Conservation (phyloP, 441 rosid genomes). For the Codiaeum variegatum region DNA sequence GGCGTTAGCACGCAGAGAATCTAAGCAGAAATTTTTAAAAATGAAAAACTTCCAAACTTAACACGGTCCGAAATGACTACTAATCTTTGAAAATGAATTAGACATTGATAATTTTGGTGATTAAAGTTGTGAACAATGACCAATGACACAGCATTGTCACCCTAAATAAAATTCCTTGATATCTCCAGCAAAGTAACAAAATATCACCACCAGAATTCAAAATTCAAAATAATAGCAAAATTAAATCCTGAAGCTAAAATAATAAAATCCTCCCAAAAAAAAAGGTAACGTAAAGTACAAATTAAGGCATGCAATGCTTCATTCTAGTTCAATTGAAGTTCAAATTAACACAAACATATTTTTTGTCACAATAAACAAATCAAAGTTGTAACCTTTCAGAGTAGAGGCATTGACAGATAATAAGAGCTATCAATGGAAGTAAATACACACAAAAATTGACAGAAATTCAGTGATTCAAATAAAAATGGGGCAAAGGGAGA, state of each 20-base stretch:
- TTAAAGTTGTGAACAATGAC: not conserved
- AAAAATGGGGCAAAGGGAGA: not conserved
- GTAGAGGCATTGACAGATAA: not conserved
- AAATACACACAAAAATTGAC: not conserved
- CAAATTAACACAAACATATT: not conserved
- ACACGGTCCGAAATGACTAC: not conserved
- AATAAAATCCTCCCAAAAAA: no score
- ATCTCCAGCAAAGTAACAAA: not conserved
- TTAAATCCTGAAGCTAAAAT: not conserved
- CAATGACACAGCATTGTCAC: not conserved
- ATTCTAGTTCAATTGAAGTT: not conserved
- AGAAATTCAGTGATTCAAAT: not conserved
- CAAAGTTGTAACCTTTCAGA: not conserved
- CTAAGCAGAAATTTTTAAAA: not conserved
- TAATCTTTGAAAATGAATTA: not conserved
- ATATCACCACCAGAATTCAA: no score
- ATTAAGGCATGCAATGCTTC: conserved; percentile 2
- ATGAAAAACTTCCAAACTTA: not conserved
- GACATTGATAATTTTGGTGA: not conserved
- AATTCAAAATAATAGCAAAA: not conserved
- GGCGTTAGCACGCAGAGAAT: no score
- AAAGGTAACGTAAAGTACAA: not conserved
- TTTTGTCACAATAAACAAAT: not conserved
- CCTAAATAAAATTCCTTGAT: not conserved
- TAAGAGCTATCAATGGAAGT: not conserved